Evolutionary conservation across 805 yeast genomes (phyloP), one percentile per base, ranked within the genome.

Genomic region (Torulaspora maleeae): DNA sequence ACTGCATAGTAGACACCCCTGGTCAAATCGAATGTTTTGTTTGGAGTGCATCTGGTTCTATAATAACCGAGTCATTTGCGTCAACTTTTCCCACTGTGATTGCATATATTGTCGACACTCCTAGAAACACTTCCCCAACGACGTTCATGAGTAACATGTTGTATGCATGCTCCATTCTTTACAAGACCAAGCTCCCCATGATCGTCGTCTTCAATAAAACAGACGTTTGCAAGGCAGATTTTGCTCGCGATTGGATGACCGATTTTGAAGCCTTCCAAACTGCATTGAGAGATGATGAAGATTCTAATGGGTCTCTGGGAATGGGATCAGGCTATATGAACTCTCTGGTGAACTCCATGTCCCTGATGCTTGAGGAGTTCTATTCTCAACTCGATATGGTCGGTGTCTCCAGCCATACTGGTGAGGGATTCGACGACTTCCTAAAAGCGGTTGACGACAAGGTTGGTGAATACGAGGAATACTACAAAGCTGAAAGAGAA

Each of bases 21-120:
- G 99, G 99, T 10, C 99, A 93, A 68, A 93, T 93, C 51, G 99
- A 93, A 67, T 90, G 97, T 70, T 93, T 93, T 64, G 89, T 93
- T 35, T 93, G 99, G 99, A 83, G 95, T 37, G 99, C 99, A 0
- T 86, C 96, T 17, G 99, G 99, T 10, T 78, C 96, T 17, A 93
- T 93, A 51, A 85, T 93, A 48, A 91, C 98, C 0, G 99, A 93
- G 63, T 89, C 97, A 0, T 86, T 93, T 69, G 99, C 98, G 1
- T 84, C 95, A 0, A 80, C 95, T 3, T 87, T 88, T 64, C 99
- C 99, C 13, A 93, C 99, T 0, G 87, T 93, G 22, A 79, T 93
- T 51, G 98, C 98, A 0, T 93, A 93, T 64, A 83, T 93, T 51
- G 93, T 93, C 22, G 99, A 93, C 62, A 93, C 99, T 1, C 99